A percentile compares a stretch with the other conserved stretches of the same genome.
These are phyloP conservation scores for Claviceps paspali DNA, from an alignment of 2,329 filamentous ascomycete genomes.

Conservation along the genomic window DNA sequence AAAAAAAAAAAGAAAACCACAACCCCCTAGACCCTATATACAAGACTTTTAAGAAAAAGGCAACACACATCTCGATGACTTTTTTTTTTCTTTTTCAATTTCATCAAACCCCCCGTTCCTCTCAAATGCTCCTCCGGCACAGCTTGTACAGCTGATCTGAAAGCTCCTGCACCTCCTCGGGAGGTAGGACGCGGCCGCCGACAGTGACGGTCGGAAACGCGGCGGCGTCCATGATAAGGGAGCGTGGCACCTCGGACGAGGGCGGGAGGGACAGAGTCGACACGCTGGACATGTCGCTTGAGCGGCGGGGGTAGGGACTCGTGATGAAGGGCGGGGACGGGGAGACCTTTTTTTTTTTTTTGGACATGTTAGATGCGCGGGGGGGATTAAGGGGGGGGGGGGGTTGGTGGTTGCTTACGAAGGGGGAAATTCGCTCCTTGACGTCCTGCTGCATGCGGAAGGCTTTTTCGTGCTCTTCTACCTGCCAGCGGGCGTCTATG, in stretches of 20 bases:
- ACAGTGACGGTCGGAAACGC: constrained; percentile 1
- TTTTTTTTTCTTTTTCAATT: not conserved
- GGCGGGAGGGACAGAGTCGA: constrained; percentile 2
- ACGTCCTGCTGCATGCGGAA: constrained; percentile 28
- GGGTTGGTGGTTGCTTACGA: constrained; percentile 4
- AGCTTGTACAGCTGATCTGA: constrained; percentile 3
- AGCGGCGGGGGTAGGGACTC: not conserved
- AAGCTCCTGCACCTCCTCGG: constrained; percentile 3
- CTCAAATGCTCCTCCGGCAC: not conserved
- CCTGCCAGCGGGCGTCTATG: constrained; percentile 41
- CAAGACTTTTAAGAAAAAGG: too few species aligned
- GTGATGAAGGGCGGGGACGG: constrained; percentile 1
- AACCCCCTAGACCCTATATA: too few species aligned
- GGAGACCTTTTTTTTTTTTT: too few species aligned
- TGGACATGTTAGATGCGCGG: too few species aligned
- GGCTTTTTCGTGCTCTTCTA: constrained; percentile 39
- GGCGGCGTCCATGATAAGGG: not conserved
- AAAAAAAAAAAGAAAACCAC: not conserved
- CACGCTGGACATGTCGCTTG: constrained; percentile 2
- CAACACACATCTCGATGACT: too few species aligned
- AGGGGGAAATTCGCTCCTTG: constrained; percentile 26
- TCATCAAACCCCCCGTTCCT: too few species aligned
- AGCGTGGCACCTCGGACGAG: not conserved
- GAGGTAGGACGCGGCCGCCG: not conserved
- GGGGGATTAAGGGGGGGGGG: too few species aligned